A percentile compares a stretch with the other conserved stretches of the same genome.
Evolutionary conservation across 2,329 filamentous ascomycete genomes (phyloP).

Genomic region (Fusarium guadeloupense): DNA sequence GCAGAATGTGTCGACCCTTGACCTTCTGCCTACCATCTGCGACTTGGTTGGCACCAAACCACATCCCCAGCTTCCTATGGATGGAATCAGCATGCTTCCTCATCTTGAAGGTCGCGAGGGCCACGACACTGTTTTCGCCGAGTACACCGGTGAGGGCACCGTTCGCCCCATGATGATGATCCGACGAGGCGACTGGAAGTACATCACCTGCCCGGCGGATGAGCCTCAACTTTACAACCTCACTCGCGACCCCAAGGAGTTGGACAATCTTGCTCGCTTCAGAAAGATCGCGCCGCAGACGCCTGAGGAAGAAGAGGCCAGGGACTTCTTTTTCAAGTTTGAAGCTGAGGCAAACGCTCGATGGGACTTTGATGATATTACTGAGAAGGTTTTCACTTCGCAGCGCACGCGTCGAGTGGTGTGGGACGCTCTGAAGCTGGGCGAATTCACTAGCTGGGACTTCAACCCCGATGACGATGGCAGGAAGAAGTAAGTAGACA

Average conservation of each 20-base stretch:
- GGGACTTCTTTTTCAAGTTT: constrained; percentile 70
- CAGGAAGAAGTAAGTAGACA: constrained; percentile 64
- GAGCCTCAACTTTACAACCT: constrained; percentile 87
- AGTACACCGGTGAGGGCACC: constrained; percentile 95
- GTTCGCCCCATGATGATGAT: constrained; percentile 94
- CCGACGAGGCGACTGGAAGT: constrained; percentile 88
- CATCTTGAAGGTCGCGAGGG: constrained; percentile 72
- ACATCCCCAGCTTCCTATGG: constrained; percentile 78
- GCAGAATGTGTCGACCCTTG: constrained; percentile 89
- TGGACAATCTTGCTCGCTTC: constrained; percentile 73
- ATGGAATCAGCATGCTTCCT: constrained; percentile 83
- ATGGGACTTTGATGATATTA: constrained; percentile 86
- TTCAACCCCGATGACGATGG: constrained; percentile 79
- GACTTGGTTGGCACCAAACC: constrained; percentile 80
- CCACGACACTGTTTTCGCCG: constrained; percentile 89
- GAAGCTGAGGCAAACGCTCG: constrained; percentile 75
- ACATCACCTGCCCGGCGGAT: constrained; percentile 85
- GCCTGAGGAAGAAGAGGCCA: constrained; percentile 57
- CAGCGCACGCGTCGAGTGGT: constrained; percentile 83
- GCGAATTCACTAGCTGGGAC: constrained; percentile 85
- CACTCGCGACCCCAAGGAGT: constrained; percentile 75
- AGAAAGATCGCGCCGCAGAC: constrained; percentile 52
- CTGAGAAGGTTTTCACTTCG: constrained; percentile 74
- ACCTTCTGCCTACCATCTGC: constrained; percentile 88
- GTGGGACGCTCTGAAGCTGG: constrained; percentile 81